Evolutionary conservation across 2,329 filamentous ascomycete species (phyloP).

Genomic region (Cytospora piceicola): DNA sequence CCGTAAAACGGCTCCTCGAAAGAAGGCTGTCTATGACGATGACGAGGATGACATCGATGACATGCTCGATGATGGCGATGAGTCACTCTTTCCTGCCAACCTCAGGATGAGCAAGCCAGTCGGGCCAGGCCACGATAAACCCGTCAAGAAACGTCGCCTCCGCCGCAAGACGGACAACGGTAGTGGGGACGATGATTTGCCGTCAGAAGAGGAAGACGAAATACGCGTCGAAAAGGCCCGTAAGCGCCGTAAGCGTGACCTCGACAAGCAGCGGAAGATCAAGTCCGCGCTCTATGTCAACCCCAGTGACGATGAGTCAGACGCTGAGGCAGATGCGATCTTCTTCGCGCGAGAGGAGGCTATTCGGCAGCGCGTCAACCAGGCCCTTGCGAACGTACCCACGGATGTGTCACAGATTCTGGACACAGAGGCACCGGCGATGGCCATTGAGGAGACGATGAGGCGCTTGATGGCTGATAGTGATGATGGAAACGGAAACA

Average conservation of each 20-base stretch:
- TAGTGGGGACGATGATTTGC: constrained; percentile 50
- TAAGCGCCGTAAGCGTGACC: constrained; percentile 65
- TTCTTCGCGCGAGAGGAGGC: constrained; percentile 80
- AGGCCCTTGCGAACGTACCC: constrained; percentile 37
- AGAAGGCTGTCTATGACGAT: constrained; percentile 69
- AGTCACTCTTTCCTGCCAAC: constrained; percentile 70
- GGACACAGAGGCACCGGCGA: constrained; percentile 23
- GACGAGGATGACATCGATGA: constrained; percentile 63
- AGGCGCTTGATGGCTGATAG: constrained; percentile 33
- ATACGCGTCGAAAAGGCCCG: constrained; percentile 22
- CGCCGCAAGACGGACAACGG: constrained; percentile 49
- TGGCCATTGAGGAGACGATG: constrained; percentile 32
- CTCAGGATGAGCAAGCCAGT: constrained; percentile 36
- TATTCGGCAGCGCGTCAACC: constrained; percentile 59
- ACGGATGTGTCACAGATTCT: constrained; percentile 25
- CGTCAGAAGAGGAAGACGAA: constrained; percentile 60
- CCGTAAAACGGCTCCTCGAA: constrained; percentile 63
- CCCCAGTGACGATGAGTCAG: constrained; percentile 86
- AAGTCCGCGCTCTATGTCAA: constrained; percentile 85
- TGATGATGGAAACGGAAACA: constrained; percentile 30
- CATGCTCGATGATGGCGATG: constrained; percentile 53
- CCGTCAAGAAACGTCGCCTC: constrained; percentile 65
- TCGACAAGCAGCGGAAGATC: constrained; percentile 77
- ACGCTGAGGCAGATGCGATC: constrained; percentile 69
- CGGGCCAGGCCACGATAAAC: constrained; percentile 47